Evolutionary conservation across 768 basidiomycete species (phyloP), one percentile per base, ranked within the genome.

Genomic region (Mycena alexandri): DNA sequence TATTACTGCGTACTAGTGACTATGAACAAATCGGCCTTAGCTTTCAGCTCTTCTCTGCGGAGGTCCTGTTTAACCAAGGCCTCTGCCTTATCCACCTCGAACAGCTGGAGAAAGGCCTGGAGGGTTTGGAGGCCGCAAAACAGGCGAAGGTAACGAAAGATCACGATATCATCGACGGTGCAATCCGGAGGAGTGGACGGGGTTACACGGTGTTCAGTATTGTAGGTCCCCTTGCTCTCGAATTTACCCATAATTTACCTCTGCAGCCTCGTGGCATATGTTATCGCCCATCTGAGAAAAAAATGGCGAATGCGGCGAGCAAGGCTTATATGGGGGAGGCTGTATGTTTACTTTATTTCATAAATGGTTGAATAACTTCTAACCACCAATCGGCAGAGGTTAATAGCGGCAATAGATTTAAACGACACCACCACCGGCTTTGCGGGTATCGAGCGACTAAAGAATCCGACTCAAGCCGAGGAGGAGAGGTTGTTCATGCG

Each of bases 131-230:
- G 62, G 85, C 89, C 34, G 96, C 95, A 3, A 80, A 79, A 44
- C 80, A 78, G 61, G 85, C 90, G 70, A 95, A 95, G 80, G 88
- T 83, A 5, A 94, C 90, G 1, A 85, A 89, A 4, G 94, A 95
- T 71, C 96, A 98, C 75, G 85, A 86, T 70, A 93, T 98, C 24
- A 97, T 98, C 63, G 94, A 94, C 75, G 95, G 96, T 73, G 96
- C 95, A 8, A 90, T 95, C 67, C 82, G 82, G 50, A 91, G 94
- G 72, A 83, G 84, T 55, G 96, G 94, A 3, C 86, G 91, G 70
- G 93, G 93, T 2, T 97, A 95, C 75, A 97, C 93, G 0, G 95
- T 97, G n/a, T 97, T 97, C 81, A 93, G 91, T 73, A 91, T 97
- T 68, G 95, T 96, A 66, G 77, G 94, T 86, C 44, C 21, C 44